These are phyloP conservation scores for Xylaria sp. DNA, from an alignment of 2,329 filamentous ascomycete species.

Conservation along the genomic window DNA sequence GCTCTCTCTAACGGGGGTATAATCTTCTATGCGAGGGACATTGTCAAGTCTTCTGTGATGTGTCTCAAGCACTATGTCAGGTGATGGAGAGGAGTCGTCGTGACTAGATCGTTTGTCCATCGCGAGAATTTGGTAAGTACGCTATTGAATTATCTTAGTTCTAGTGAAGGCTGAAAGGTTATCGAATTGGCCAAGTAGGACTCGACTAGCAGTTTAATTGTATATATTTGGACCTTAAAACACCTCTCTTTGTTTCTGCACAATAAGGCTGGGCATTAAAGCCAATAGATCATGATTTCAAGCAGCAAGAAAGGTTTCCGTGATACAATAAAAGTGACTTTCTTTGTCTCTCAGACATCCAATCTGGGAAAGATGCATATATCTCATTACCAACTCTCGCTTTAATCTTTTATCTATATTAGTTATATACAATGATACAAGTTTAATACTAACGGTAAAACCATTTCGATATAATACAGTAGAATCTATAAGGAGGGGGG, in stretches of 20 bases:
- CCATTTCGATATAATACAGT: not conserved
- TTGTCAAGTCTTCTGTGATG: not conserved
- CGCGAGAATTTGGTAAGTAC: not conserved
- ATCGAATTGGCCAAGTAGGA: not conserved
- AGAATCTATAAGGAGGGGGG: conserved; percentile 20
- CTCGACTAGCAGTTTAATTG: conserved; percentile 17
- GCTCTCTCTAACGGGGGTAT: conserved; percentile 15
- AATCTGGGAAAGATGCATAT: too few species aligned
- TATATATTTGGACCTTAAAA: conserved; percentile 6
- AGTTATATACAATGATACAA: conserved; percentile 1
- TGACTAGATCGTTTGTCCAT: not conserved
- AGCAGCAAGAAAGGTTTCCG: not conserved
- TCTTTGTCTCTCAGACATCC: conserved; percentile 28
- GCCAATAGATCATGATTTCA: not conserved
- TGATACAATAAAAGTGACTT: not conserved
- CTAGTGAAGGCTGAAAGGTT: not conserved
- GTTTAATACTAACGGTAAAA: not conserved
- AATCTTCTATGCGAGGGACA: not conserved
- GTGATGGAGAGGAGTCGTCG: not conserved
- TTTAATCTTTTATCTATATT: not conserved
- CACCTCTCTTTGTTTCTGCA: conserved; percentile 23
- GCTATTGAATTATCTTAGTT: not conserved
- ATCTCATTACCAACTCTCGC: not conserved
- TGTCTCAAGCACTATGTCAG: not conserved
- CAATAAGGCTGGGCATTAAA: conserved; percentile 14